These are phyloP conservation scores for Talaromyces sp. DNA, from an alignment of 2,329 filamentous ascomycete species.

Conservation along the genomic window DNA sequence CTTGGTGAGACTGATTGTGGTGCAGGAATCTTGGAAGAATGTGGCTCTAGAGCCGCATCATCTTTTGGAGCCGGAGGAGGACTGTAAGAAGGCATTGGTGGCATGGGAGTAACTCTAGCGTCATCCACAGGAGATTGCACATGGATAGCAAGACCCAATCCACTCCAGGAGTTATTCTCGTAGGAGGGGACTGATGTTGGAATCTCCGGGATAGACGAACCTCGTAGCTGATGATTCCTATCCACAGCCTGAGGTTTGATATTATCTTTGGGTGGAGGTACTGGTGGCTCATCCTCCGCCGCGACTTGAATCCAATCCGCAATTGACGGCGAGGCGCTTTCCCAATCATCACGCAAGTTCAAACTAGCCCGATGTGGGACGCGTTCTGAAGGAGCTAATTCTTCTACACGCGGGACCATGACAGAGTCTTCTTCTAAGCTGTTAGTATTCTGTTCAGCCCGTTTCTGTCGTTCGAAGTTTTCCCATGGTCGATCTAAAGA, in stretches of 20 bases:
- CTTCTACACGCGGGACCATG: slow-evolving; percentile 28
- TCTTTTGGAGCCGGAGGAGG: slow-evolving; percentile 40
- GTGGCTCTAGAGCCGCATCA: slow-evolving; percentile 18
- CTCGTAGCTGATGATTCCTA: slow-evolving; percentile 23
- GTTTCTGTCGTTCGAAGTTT: slow-evolving; percentile 20
- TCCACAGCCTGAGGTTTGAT: slow-evolving; percentile 8
- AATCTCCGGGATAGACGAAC: slow-evolving; percentile 25
- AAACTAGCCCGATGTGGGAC: slow-evolving; percentile 42
- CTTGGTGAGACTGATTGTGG: slow-evolving; percentile 18
- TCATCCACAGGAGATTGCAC: slow-evolving; percentile 31
- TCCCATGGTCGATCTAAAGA: slow-evolving; percentile 26
- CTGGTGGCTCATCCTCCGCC: slow-evolving; percentile 36
- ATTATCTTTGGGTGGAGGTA: slow-evolving; percentile 28
- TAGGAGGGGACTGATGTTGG: slow-evolving; percentile 19
- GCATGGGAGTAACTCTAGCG: slow-evolving; percentile 30
- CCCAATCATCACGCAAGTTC: slow-evolving; percentile 47
- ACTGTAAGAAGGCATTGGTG: slow-evolving; percentile 43
- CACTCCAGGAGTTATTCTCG: slow-evolving; percentile 30
- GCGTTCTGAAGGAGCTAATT: slow-evolving; percentile 25
- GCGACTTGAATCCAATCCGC: slow-evolving; percentile 49
- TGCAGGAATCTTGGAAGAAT: neutral
- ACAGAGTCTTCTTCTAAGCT: slow-evolving; percentile 37
- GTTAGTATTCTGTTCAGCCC: slow-evolving; percentile 23
- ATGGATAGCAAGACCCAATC: slow-evolving; percentile 47
- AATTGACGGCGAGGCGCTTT: slow-evolving; percentile 49